Evolutionary conservation across 768 basidiomycete genomes (phyloP), one percentile per base, ranked within the genome.

Genomic region (Russula griseocarnosa): DNA sequence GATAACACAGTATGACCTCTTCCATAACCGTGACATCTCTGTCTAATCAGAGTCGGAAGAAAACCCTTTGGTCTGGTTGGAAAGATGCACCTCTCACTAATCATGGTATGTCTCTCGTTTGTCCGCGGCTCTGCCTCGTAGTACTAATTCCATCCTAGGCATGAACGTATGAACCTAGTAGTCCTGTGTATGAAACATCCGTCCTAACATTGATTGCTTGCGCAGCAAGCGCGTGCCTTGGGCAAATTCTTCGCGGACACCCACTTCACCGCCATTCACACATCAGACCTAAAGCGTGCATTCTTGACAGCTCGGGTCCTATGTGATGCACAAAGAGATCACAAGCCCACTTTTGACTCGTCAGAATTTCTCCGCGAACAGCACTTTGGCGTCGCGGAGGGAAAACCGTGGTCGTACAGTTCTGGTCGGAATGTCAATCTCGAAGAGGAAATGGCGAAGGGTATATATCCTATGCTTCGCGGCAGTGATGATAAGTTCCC

Each of bases 11-110:
- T 88, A 55, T 53, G 83, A 30, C 24, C 16, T 20, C 22, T 16
- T 24, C n/a, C 40, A 30, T 54, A 3, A 16, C 11, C 60, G 40
- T 16, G 7, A 42, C 34, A n/a, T 47, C 4, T 7, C 8, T n/a
- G 28, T 55, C 6, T 11, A 54, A 24, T 38, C 58, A 49, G 32
- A 3, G n/a, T 36, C 7, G n/a, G 20, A 18, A 64, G 82, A 77
- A 70, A 66, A 67, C 73, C 30, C 73, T 87, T 5, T 90, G 89
- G 88, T 87, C 89, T 47, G 90, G 90, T 6, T 87, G 86, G 81
- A 81, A 77, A 64, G 88, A 93, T 73, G 82, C 90, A 13, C 81
- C 85, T 1, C 76, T 93, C 18, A 85, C 86, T 22, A 88, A 86
- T 67, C 87, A 91, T 70, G 90, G 90, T 87, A 71, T 53, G 50